Evolutionary conservation across 2,329 filamentous ascomycete species (phyloP), one percentile per base, ranked within the genome.

Genomic region (Rhynchosporium agropyri): DNA sequence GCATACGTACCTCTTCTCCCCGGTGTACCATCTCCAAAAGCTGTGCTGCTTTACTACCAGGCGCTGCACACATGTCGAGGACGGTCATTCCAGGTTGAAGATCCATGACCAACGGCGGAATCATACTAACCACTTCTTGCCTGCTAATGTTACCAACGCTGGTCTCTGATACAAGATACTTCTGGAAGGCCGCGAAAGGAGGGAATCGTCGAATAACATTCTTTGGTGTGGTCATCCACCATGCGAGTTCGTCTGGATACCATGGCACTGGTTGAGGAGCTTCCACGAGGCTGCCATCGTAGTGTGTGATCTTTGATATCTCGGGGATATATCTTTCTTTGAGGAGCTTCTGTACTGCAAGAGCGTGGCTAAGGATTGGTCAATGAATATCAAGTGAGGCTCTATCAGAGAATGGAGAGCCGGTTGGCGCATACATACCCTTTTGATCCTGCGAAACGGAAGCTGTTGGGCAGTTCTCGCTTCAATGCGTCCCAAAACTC

Each of bases 51-150:
- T 99, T 99, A 81, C 94, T 98, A 64, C 95, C 95, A 1, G 95
- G 95, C 0, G 95, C 95, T 64, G 95, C 95, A 78, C 95, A 99
- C 80, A 99, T 88, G 76, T 99, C 95, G 70, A 99, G 80, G 9
- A 97, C 93, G 1, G 89, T 90, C 89, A 97, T 96, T 59, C 93
- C 91, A 4, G 95, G 93, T 70, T 87, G 86, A 57, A 98, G 83
- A 73, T 98, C 93, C 81, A 99, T 90, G 71, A 98, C 82, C 70
- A 98, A 84, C 31, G 95, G 95, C 31, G 95, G 95, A 67, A 99
- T 98, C 95, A 99, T 99, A 80, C 92, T 97, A 73, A 99, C 95
- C 50, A 97, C 89, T 79, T 99, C 95, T 78, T 99, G 95, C 72
- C 95, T 87, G 77, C 91, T 97, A 73, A 99, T 98, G 76, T 98